Evolutionary conservation across 257 asterid genomes (phyloP).

Genomic region (Ilex aquifolium): DNA sequence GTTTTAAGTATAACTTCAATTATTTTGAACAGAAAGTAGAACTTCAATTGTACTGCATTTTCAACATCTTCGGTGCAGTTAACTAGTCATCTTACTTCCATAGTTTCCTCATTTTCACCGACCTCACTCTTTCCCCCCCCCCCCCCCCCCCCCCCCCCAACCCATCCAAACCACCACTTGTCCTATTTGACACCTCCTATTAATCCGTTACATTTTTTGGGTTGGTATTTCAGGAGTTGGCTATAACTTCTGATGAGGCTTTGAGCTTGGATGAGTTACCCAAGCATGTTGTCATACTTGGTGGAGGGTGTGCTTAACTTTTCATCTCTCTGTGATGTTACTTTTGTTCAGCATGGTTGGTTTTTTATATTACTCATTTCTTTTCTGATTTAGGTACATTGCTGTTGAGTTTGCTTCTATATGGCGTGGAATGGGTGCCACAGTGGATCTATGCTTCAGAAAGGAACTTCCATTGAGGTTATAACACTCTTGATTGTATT

Average conservation of each 20-base stretch:
- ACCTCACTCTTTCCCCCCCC: not conserved
- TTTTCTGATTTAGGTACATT: slow-evolving; percentile 54
- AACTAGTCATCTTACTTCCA: not conserved
- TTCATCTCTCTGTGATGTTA: slow-evolving; percentile 2
- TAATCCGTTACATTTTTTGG: slow-evolving; percentile 6
- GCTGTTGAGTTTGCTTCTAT: slow-evolving; percentile 99
- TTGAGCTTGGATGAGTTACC: slow-evolving; percentile 98
- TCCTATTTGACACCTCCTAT: not conserved
- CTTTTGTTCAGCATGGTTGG: slow-evolving; percentile 10
- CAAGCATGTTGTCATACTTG: slow-evolving; percentile 76
- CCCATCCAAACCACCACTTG: not conserved
- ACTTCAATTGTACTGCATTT: too few relatives aligned
- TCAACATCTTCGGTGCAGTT: too few relatives aligned
- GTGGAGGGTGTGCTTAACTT: slow-evolving; percentile 68
- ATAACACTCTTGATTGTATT: not conserved
- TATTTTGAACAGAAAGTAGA: too few relatives aligned
- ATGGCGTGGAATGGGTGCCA: slow-evolving; percentile 98
- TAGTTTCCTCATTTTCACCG: not conserved
- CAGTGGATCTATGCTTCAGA: slow-evolving; percentile 79
- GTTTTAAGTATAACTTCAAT: too few relatives aligned
- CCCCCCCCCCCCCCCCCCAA: not conserved
- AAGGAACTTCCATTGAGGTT: slow-evolving; percentile 97
- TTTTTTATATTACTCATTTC: slow-evolving; percentile 11
- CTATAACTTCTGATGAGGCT: slow-evolving; percentile 98
- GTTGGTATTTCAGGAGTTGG: slow-evolving; percentile 59